Evolutionary conservation across 1,284 basidiomycete species (phyloP), one percentile per base, ranked within the genome.

Genomic region (Malassezia japonica): DNA sequence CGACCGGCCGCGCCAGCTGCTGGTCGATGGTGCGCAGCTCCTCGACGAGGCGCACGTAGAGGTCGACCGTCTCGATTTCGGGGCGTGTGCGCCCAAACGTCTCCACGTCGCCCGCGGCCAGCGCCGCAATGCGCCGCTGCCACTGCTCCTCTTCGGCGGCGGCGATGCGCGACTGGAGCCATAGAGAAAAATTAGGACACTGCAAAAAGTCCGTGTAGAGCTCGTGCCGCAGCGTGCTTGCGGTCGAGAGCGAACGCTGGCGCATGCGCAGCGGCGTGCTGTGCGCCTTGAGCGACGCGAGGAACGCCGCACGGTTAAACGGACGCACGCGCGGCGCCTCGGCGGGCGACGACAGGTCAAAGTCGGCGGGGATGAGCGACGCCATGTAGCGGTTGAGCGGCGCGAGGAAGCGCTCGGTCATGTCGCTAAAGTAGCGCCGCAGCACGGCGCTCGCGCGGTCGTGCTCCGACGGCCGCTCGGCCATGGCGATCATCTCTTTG

Each of bases 311-410:
- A 27, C 81, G 76, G 62, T 82, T 87, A 75, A 96, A 98, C 0
- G 86, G 81, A 60, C 83, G 42, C 50, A 71, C 59, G 45, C 54
- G 53, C 46, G 61, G 61, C 60, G 50, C 46, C 43, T 59, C 62
- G 49, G 56, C 50, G 8, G 61, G 56, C 24, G 57, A 57, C 46
- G 57, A 47, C 10, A 64, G 48, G 54, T 66, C 53, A 43, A 62
- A 60, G 31, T 46, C 32, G 13, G 61, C 52, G 10, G 63, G 49
- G 24, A 59, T 49, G 36, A 68, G 32, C 31, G 85, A 87, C 56
- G 89, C 86, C 41, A 96, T 83, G 77, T 96, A 96, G 56, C 91
- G 82, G 64, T 91, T 85, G 3, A 98, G 78, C 0, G 92, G 92
- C 1, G 87, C 83, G n/a, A 96, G 80, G 53, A 96, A 79, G 33